Conservation (phyloP, 2,329 filamentous ascomycete species). For the Diatrype stigma region DNA sequence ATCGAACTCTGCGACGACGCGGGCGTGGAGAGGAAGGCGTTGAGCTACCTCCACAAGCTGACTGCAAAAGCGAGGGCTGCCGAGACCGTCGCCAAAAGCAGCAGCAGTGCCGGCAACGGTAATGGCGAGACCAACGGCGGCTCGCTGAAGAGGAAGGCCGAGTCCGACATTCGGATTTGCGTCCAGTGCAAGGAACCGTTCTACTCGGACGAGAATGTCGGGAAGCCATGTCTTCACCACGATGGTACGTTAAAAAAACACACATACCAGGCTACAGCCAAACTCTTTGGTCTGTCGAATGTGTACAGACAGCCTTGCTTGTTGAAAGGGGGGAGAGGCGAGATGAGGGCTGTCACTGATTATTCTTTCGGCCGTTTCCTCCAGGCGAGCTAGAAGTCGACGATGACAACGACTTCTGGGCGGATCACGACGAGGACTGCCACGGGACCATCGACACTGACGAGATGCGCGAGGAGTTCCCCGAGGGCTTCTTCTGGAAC, state of each 20-base stretch:
- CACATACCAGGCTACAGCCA: too few relatives aligned
- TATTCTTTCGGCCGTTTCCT: too few relatives aligned
- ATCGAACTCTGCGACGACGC: constrained; percentile 1
- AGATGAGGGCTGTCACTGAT: too few relatives aligned
- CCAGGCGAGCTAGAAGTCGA: constrained; percentile 22
- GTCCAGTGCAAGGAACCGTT: constrained; percentile 11
- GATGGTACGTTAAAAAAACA: constrained; percentile 3
- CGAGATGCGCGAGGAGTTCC: constrained; percentile 16
- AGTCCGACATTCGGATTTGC: constrained; percentile 7
- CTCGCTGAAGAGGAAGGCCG: constrained; percentile 8
- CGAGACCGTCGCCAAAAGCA: too few relatives aligned
- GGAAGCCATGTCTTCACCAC: constrained; percentile 8
- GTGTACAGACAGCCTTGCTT: too few relatives aligned
- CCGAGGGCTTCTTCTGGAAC: constrained; percentile 25
- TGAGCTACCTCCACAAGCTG: not conserved
- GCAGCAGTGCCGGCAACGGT: not conserved
- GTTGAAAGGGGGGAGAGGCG: too few relatives aligned
- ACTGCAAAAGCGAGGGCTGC: not conserved
- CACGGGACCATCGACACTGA: constrained; percentile 24
- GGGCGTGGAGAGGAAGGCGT: not conserved
- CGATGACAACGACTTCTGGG: constrained; percentile 20
- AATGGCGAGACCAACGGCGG: not conserved
- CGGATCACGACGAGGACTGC: constrained; percentile 18
- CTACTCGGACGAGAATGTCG: constrained; percentile 8
- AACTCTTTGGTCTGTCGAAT: too few relatives aligned